Percentiles rank a stretch among this genome's conserved stretches.
phyloP scores from a whole-genome alignment of 495 filamentous ascomycete species.

The Recurvomyces mirabilis region DNA sequence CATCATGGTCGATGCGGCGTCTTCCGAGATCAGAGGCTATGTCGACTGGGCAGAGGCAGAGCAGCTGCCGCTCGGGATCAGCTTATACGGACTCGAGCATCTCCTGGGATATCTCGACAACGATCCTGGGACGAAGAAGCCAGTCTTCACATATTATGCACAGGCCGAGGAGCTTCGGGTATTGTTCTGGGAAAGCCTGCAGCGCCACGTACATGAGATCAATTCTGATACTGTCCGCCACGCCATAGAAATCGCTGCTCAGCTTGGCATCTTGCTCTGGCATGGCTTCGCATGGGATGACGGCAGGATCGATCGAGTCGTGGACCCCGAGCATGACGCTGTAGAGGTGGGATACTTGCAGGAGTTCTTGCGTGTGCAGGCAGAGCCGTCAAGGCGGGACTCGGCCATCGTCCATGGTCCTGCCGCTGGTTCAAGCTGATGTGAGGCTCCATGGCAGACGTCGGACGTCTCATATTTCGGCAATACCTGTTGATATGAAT shows the following conservation, averaged over 20 bases:
- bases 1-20: slow-evolving; percentile 69
- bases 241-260: slow-evolving; percentile 34
- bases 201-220: slow-evolving; percentile 29
- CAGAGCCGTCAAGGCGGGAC: not conserved
- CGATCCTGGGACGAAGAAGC: slow-evolving; percentile 16
- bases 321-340: slow-evolving; percentile 37
- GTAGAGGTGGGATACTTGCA: slow-evolving; percentile 38
- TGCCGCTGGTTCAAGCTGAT: not conserved
- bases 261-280: slow-evolving; percentile 47
- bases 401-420: not conserved
- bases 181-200: slow-evolving; percentile 39
- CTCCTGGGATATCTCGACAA: slow-evolving; percentile 36
- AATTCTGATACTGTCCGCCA: slow-evolving; percentile 13
- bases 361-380: slow-evolving; percentile 13
- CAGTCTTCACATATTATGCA: slow-evolving; percentile 30
- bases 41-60: slow-evolving; percentile 55
- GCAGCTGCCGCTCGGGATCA: slow-evolving; percentile 43
- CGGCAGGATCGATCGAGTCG: slow-evolving; percentile 41
- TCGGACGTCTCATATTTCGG: too few species aligned
- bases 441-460: too few species aligned
- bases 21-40: slow-evolving; percentile 40
- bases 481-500: too few species aligned
- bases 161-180: slow-evolving; percentile 32
- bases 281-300: slow-evolving; percentile 50
- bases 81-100: slow-evolving; percentile 45